Percentiles rank a stretch among this genome's conserved stretches.
Conservation (phyloP, 108 stramenopile genomes). For the Cyclotella choctawhatcheeana region DNA sequence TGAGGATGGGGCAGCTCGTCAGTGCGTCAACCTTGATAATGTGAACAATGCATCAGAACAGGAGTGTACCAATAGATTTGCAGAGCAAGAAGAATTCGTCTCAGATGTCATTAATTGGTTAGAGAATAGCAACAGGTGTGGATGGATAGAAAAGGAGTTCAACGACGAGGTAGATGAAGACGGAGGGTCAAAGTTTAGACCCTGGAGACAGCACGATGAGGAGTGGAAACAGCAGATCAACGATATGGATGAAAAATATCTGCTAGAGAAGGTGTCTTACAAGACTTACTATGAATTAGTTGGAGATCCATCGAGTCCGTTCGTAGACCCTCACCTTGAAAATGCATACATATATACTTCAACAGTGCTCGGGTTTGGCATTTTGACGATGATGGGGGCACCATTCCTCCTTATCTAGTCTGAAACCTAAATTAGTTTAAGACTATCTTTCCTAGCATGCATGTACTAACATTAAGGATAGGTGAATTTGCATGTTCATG, state of each 20-base stretch:
- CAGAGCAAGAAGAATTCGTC: background rate
- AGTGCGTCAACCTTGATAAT: background rate
- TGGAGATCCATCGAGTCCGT: background rate
- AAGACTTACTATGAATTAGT: constrained; percentile 10
- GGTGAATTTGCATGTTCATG: no score
- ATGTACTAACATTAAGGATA: no score
- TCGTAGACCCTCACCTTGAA: background rate
- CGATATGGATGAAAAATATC: constrained; percentile 8
- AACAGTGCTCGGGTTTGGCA: background rate
- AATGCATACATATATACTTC: background rate
- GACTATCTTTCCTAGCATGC: background rate
- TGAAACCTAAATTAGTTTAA: background rate
- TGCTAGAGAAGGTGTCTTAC: background rate
- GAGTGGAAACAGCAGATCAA: constrained; percentile 8
- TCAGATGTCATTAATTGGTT: constrained; percentile 11
- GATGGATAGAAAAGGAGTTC: constrained; percentile 3
- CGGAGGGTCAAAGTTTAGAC: background rate
- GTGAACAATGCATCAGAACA: background rate
- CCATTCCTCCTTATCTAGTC: constrained; percentile 9
- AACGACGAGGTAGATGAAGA: constrained; percentile 5
- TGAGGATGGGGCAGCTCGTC: background rate
- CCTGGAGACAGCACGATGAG: constrained; percentile 8
- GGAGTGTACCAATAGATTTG: background rate
- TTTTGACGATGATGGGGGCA: background rate
- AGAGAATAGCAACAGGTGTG: constrained; percentile 13